phyloP scores from a whole-genome alignment of 352 stramenopile species.

The Pythium oligandrum region DNA sequence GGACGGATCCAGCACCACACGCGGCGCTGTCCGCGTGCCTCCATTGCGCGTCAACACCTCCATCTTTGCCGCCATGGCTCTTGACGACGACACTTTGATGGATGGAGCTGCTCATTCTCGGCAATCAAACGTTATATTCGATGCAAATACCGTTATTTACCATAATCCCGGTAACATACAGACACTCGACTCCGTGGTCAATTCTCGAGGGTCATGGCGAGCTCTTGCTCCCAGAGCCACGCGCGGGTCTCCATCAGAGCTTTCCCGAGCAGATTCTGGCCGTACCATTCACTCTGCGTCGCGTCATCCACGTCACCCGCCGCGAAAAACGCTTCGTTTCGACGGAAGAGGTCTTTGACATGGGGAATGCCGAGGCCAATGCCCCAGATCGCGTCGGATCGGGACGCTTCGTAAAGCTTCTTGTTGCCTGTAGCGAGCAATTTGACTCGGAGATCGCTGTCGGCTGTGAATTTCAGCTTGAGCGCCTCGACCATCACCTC shows the following conservation, averaged over 20 bases:
- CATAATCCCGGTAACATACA: too few species aligned
- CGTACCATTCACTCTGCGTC: constrained; percentile 33
- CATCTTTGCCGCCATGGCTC: constrained; percentile 15
- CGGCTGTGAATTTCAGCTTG: constrained; percentile 52
- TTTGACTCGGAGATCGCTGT: constrained; percentile 22
- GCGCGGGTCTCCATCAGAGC: constrained; percentile 47
- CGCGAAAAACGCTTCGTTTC: constrained; percentile 27
- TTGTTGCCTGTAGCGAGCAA: constrained; percentile 44
- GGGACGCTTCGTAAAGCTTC: constrained; percentile 49
- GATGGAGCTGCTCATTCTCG: background rate
- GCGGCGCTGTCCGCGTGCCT: constrained; percentile 4
- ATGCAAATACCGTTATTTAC: too few species aligned
- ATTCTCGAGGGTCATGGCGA: too few species aligned
- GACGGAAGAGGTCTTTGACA: constrained; percentile 33
- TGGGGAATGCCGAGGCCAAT: constrained; percentile 42
- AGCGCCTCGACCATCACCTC: constrained; percentile 52
- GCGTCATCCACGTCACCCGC: constrained; percentile 30
- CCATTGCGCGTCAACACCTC: constrained; percentile 14
- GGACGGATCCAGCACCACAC: constrained; percentile 15
- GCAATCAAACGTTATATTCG: too few species aligned
- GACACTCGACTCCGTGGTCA: too few species aligned
- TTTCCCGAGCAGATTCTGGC: constrained; percentile 47
- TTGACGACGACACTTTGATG: background rate
- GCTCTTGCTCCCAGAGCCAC: constrained; percentile 19
- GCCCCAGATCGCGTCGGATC: constrained; percentile 48